Percentiles rank a stretch among this genome's conserved stretches.
phyloP scores from a whole-genome alignment of 2,329 filamentous ascomycete species.

The Daldinia sp. region DNA sequence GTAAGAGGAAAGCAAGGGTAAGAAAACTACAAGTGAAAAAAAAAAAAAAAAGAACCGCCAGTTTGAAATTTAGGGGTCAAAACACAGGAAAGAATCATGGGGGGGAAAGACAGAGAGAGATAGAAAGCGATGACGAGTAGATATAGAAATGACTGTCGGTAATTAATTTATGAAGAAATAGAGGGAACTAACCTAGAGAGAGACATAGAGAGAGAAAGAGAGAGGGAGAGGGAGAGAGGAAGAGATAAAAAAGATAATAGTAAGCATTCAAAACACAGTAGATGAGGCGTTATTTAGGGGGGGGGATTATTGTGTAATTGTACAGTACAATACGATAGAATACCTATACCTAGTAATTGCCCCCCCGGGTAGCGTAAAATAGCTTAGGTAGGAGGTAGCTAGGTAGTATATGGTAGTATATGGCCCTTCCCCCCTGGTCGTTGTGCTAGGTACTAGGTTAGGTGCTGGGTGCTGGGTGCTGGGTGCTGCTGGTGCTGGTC shows the following conservation, averaged over 20 bases:
- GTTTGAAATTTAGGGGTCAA: not conserved
- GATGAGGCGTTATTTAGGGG: not conserved
- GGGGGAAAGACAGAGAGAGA: not conserved
- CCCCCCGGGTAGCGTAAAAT: slow-evolving; percentile 3
- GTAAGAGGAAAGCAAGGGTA: slow-evolving; percentile 12
- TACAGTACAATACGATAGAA: slow-evolving; percentile 1
- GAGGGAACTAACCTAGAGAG: not conserved
- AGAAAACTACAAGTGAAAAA: not conserved
- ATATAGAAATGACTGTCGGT: no score
- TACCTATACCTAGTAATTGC: no score
- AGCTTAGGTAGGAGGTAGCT: no score
- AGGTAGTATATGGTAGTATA: no score
- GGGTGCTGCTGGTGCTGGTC: slow-evolving; percentile 9
- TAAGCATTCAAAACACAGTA: slow-evolving; percentile 1
- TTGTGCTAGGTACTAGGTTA: not conserved
- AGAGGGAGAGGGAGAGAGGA: no score
- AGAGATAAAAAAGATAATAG: not conserved
- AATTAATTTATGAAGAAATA: not conserved
- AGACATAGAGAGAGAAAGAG: no score
- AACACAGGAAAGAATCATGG: not conserved
- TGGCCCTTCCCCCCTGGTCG: slow-evolving; percentile 21
- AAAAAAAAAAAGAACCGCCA: no score
- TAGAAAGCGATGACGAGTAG: not conserved
- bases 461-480: not conserved
- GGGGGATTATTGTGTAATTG: no score